Evolutionary conservation across 2,329 filamentous ascomycete genomes (phyloP).

Genomic region (Fusarium tupiense): DNA sequence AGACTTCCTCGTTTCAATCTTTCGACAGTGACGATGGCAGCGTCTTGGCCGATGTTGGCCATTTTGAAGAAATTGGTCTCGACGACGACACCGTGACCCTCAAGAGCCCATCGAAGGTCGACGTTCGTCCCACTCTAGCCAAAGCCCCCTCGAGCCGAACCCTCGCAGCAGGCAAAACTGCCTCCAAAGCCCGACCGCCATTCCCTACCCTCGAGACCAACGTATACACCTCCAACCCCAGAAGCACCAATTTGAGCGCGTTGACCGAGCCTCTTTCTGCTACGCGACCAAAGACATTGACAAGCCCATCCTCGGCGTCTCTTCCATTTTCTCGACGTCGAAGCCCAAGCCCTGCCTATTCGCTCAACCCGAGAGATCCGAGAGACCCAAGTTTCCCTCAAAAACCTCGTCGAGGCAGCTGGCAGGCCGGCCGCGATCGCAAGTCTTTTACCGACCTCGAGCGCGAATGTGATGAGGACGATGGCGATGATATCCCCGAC

Average conservation of each 20-base stretch:
- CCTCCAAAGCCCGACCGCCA: slow-evolving; percentile 52
- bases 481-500: slow-evolving; percentile 81
- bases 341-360: slow-evolving; percentile 62
- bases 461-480: slow-evolving; percentile 79
- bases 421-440: slow-evolving; percentile 72
- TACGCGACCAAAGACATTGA: slow-evolving; percentile 42
- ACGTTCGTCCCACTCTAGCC: slow-evolving; percentile 48
- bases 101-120: slow-evolving; percentile 57
- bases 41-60: slow-evolving; percentile 75
- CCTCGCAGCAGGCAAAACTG: slow-evolving; percentile 45
- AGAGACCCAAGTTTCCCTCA: slow-evolving; percentile 52
- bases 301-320: slow-evolving; percentile 50
- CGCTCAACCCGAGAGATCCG: slow-evolving; percentile 57
- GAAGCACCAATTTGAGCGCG: slow-evolving; percentile 58
- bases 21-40: slow-evolving; percentile 78
- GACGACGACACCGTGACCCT: slow-evolving; percentile 69
- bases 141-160: slow-evolving; percentile 45
- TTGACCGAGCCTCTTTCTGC: slow-evolving; percentile 49
- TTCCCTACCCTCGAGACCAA: slow-evolving; percentile 59
- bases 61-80: slow-evolving; percentile 95
- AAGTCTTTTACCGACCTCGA: slow-evolving; percentile 78
- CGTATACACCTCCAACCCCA: slow-evolving; percentile 58
- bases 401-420: slow-evolving; percentile 69
- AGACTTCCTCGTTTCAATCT: slow-evolving; percentile 88
- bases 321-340: slow-evolving; percentile 54